These are phyloP conservation scores for Hippophae tibetana DNA, from an alignment of 306 rosid species.

Conservation along the genomic window DNA sequence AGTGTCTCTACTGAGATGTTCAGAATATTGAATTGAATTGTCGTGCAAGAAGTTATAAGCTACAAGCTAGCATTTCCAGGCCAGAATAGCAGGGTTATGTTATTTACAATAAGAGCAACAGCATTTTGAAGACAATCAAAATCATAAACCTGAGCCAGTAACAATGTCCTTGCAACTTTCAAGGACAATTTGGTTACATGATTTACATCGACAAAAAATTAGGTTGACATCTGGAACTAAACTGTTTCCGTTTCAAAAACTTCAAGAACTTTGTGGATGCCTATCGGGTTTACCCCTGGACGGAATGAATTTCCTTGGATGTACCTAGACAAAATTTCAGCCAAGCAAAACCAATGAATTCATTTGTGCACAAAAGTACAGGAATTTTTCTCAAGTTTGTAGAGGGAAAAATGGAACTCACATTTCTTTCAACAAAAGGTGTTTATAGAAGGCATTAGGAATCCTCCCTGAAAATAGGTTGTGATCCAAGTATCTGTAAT, in stretches of 20 bases:
- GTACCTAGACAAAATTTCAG: slow-evolving; percentile 38
- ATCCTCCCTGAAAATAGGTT: slow-evolving; percentile 96
- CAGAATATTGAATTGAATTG: no score
- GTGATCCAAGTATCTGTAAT: slow-evolving; percentile 83
- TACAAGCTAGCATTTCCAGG: no score
- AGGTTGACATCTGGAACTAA: slow-evolving; percentile 27
- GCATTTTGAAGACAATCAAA: no score
- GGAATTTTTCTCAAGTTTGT: not conserved
- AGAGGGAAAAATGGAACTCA: slow-evolving; percentile 32
- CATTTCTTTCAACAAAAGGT: slow-evolving; percentile 93
- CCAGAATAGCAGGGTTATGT: no score
- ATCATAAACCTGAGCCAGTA: not conserved
- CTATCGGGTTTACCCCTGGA: slow-evolving; percentile 76
- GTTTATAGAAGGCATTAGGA: slow-evolving; percentile 80
- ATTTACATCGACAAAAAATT: slow-evolving; percentile 18
- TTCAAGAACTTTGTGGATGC: slow-evolving; percentile 82
- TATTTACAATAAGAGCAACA: no score
- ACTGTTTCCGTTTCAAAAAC: slow-evolving; percentile 84
- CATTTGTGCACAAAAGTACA: slow-evolving; percentile 4
- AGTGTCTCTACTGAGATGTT: no score
- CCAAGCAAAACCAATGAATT: slow-evolving; percentile 7
- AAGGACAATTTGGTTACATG: slow-evolving; percentile 29
- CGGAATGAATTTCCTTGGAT: slow-evolving; percentile 84
- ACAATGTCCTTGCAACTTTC: slow-evolving; percentile 24
- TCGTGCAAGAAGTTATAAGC: no score